Base-by-base conservation (phyloP, 805 yeast genomes). In the Candida succiphila region DNA sequence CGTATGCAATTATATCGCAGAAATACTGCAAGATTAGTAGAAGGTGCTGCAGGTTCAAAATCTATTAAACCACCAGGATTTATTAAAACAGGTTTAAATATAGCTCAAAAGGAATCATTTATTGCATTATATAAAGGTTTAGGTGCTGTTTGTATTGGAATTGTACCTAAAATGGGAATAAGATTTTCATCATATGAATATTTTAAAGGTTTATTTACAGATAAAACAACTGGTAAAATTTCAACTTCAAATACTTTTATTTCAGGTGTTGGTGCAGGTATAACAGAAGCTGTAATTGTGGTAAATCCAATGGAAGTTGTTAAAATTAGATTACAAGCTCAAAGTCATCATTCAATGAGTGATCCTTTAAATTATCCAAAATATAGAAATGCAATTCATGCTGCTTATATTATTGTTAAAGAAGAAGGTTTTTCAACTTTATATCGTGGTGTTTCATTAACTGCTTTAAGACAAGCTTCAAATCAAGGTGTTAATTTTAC, bases 401-500 rank as follows among this genome's bases (percentile, higher is more conserved):
- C 95, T 30, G 78, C 83, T 19, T 77, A 78, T 52, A 67, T 86
- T 24, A 82, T 92, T 49, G 73, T 81, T 41, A 80, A 72, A 48
- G 96, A 89, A 60, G 98, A 89, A 65, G 98, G 98, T 31, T 67
- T 84, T 48, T 69, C 72, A 32, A 84, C 96, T 8, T 63, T 89
- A 39, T 89, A 89, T 67, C 74, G 96, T 56, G 98, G 98, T 54
- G 97, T 89, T 19, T 73, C 88, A 3, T 75, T 89, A 52, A 89
- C 98, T 23, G 96, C 96, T 25, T 94, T 95, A 21, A 78, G 98
- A 67, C 98, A 89, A 60, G 96, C 97, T 20, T 80, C 95, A 38
- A 89, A 89, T 67, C 98, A 89, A 64, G 98, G 96, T 67, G 96
- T 94, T 31, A 89, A 92, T 63, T 89, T 89, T 62, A 89, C 97